Evolutionary conservation across 441 rosid species (phyloP).

Genomic region (Pelargonium hybrid): DNA sequence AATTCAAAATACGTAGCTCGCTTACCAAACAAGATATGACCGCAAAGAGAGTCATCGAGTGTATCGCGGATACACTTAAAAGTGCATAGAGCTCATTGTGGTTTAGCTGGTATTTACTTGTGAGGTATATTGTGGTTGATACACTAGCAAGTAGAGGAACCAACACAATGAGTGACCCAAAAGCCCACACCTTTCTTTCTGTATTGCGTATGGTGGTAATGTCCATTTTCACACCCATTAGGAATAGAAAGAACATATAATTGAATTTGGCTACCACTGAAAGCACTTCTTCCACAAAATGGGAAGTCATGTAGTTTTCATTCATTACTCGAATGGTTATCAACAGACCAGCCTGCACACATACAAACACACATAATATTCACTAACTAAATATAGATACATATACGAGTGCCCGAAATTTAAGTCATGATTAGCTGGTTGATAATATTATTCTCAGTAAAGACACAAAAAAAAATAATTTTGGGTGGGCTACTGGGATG

Average conservation of each 20-base stretch:
- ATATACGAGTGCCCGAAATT: too few species aligned
- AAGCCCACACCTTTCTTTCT: constrained; percentile 24
- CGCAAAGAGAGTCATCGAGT: constrained; percentile 34
- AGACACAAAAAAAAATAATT: neutral
- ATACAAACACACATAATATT: too few species aligned
- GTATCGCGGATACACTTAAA: neutral
- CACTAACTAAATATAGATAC: too few species aligned
- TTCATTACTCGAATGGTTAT: neutral
- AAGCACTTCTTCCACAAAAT: neutral
- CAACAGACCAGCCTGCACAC: neutral
- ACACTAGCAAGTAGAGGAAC: constrained; percentile 19
- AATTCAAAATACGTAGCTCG: constrained; percentile 45
- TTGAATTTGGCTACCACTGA: neutral
- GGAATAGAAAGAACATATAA: constrained; percentile 37
- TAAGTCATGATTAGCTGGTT: too few species aligned
- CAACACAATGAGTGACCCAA: constrained; percentile 29
- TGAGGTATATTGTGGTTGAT: too few species aligned
- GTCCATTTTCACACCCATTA: constrained; percentile 51
- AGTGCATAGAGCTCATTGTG: neutral
- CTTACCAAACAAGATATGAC: constrained; percentile 36
- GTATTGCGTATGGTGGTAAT: constrained; percentile 20
- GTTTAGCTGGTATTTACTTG: too few species aligned
- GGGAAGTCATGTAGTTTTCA: neutral
- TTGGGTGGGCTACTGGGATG: neutral
- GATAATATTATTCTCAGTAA: too few species aligned